Evolutionary conservation across 164 flowering plant species (phyloP), one percentile per base, ranked within the genome.

Genomic region (Chimonanthus praecox): DNA sequence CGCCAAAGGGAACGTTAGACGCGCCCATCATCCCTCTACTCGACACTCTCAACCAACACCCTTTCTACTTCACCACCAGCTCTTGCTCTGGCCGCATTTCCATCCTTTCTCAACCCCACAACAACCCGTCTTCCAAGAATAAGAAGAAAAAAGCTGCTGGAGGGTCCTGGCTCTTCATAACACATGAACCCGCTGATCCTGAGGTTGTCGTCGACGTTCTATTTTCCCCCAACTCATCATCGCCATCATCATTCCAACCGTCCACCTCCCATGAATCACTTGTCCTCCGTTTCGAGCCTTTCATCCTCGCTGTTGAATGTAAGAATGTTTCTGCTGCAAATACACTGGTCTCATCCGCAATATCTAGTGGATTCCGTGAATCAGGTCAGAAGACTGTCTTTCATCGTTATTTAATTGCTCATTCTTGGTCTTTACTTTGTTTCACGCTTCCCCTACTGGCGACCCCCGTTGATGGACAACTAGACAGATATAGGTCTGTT

Each of bases 1-100:
- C 98, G 2, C 97, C 95, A 2, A 94, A 92, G 72, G 97, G 97
- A 60, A 65, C 85, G 4, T 45, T 91, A 15, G 98, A 92, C 84
- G 64, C 80, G 0, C 95, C 94, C 9, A 92, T 94, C 5, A 74
- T 92, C 49, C 92, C 95, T 21, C 90, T 94, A 67, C 79, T 94
- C 70, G 67, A 84, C 67, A 8, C 87, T 80, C 64, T 92, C 69
- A 94, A 94, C 77, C 73, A 61, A 48, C 88, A 90, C 78, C 89
- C 92, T 16, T 85, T 86, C 5, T 91, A 82, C 88, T 92, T 84
- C 95, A 90, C 97, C 83, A 94, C 98, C 81, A 88, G 94, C 82
- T 94, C 98, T 68, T 94, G 97, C 82, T 92, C 97, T 49, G 99
- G 99, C 75, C 88, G 97, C 8, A 88, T 92, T 83, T 92, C 99